Base-by-base conservation (phyloP, 2,329 filamentous ascomycete species). In the Verticillium dahliae region DNA sequence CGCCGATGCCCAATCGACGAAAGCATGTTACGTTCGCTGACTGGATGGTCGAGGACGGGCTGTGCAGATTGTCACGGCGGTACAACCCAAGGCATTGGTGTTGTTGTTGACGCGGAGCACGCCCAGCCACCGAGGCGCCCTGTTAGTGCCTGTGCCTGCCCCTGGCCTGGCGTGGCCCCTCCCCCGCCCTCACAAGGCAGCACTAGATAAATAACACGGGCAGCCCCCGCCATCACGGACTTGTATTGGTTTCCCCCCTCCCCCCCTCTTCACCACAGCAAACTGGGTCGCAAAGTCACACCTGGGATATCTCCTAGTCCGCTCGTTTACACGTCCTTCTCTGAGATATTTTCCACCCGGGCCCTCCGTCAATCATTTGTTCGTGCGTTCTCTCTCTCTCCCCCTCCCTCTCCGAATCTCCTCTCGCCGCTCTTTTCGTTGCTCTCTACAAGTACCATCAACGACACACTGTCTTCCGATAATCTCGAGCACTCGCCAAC, bases 271-370 rank as follows among this genome's bases (percentile, higher is more conserved):
- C 73, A 80, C 76, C 80, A 77, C 76, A 79, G 77, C 73, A 75
- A 74, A 76, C 75, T 77, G 81, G 83, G 83, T 81, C 81, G 83
- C 83, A 85, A 85, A 85, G 75, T 75, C 73, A 75, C 73, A 72
- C 74, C 70, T 75, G 76, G 78, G 79, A 77, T 80, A 76, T 80
- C 79, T 79, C 78, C 78, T 79, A 76, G 71, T 78, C 77, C 76
- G 72, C 76, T 80, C 77, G 76, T 75, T 79, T 73, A 73, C 67
- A 71, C 68, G 59, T 62, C 62, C 64, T 64, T 63, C 65, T 54
- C 70, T 63, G 71, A 72, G 74, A 64, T 73, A 74, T 72, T 75
- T 76, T 77, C 76, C 76, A 80, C 76, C 82, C 81, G 81, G 82
- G 79, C 78, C 81, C 80, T 78, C 69, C 71, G 78, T 78, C 78